Conservation (phyloP, 495 filamentous ascomycete species). For the Daldinia caldariorum region DNA sequence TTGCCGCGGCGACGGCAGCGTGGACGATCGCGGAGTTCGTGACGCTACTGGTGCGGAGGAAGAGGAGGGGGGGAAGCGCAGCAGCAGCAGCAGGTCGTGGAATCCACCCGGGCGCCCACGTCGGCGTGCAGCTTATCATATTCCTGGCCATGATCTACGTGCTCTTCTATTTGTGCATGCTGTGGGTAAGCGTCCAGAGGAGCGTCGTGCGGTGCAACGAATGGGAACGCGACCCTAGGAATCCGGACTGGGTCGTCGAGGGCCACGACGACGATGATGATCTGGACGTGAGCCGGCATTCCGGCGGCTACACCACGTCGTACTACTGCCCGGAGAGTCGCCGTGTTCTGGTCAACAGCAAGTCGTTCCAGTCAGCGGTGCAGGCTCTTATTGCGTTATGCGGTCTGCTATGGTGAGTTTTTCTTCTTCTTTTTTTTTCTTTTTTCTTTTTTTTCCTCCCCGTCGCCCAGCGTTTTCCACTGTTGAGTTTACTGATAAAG, state of each 20-base stretch:
- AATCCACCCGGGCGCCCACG: slow-evolving; percentile 53
- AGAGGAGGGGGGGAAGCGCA: no score
- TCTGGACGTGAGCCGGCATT: no score
- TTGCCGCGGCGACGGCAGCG: slow-evolving; percentile 44
- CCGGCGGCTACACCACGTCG: background rate
- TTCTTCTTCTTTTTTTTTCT: no score
- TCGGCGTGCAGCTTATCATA: slow-evolving; percentile 52
- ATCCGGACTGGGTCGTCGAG: slow-evolving; percentile 23
- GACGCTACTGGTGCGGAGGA: slow-evolving; percentile 29
- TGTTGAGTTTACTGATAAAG: slow-evolving; percentile 28
- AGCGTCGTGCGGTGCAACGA: slow-evolving; percentile 22
- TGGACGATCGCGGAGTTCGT: slow-evolving; percentile 50
- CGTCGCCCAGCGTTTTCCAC: background rate
- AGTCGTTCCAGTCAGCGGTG: slow-evolving; percentile 19
- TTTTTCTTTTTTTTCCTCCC: no score
- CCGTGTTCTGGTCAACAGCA: slow-evolving; percentile 14
- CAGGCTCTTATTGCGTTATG: slow-evolving; percentile 34
- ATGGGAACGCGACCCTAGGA: slow-evolving; percentile 21
- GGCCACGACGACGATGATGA: slow-evolving; percentile 4
- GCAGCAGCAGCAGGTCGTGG: slow-evolving; percentile 28
- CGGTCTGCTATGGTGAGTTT: slow-evolving; percentile 31
- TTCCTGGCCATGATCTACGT: slow-evolving; percentile 33
- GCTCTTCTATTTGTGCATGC: slow-evolving; percentile 28
- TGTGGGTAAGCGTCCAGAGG: slow-evolving; percentile 22
- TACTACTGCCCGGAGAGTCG: slow-evolving; percentile 21